Conservation (phyloP, 1,284 basidiomycete species). For the Ustilago nuda region DNA sequence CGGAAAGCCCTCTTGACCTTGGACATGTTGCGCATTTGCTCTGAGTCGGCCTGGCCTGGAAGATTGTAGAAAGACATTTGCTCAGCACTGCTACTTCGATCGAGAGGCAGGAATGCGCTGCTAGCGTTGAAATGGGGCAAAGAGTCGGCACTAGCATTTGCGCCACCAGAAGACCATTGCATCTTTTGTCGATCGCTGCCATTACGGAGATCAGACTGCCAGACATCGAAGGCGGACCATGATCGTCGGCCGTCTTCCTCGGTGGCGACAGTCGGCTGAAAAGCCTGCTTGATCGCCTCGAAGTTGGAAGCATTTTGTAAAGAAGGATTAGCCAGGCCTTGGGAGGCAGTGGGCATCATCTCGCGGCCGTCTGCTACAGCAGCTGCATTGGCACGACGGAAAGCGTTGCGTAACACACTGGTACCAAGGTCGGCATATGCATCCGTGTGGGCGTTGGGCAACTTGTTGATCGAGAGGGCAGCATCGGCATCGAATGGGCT, state of each 20-base stretch:
- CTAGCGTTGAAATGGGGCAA: slow-evolving; percentile 38
- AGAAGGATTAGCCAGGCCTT: slow-evolving; percentile 27
- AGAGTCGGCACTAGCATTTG: slow-evolving; percentile 44
- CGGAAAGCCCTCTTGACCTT: slow-evolving; percentile 54
- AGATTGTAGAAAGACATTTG: slow-evolving; percentile 12
- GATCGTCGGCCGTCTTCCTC: slow-evolving; percentile 59
- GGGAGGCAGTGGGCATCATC: slow-evolving; percentile 18
- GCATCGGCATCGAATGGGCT: slow-evolving; percentile 16
- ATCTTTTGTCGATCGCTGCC: slow-evolving; percentile 20
- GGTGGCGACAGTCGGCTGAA: slow-evolving; percentile 48
- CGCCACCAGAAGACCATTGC: slow-evolving; percentile 32
- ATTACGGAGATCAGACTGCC: slow-evolving; percentile 49
- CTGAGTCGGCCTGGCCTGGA: slow-evolving; percentile 15
- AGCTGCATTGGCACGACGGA: slow-evolving; percentile 39
- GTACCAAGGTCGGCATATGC: slow-evolving; percentile 34
- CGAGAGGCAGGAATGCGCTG: slow-evolving; percentile 40
- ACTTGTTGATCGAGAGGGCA: slow-evolving; percentile 21
- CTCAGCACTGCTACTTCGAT: slow-evolving; percentile 41
- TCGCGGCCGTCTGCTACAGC: slow-evolving; percentile 20
- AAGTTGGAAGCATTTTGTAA: slow-evolving; percentile 53
- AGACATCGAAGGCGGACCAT: slow-evolving; percentile 60
- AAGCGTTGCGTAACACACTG: slow-evolving; percentile 40
- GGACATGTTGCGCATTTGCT: slow-evolving; percentile 36
- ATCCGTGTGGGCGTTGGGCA: slow-evolving; percentile 22
- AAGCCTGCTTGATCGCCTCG: slow-evolving; percentile 58